These are phyloP conservation scores for Lomentospora prolificans DNA, from an alignment of 2,329 filamentous ascomycete species.

Conservation along the genomic window DNA sequence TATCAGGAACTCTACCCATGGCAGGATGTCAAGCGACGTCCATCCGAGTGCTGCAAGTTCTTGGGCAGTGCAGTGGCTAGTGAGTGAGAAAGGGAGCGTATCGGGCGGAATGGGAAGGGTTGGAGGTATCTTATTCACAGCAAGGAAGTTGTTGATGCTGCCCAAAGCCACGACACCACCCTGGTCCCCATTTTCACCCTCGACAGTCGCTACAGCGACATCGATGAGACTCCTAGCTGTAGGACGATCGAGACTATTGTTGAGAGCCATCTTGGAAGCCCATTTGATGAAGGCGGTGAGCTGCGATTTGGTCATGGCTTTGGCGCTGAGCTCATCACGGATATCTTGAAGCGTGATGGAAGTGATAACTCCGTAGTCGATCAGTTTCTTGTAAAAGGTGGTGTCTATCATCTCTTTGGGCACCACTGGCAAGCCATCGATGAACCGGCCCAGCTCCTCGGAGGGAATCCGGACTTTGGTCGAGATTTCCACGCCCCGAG, in stretches of 20 bases:
- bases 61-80: constrained; percentile 52
- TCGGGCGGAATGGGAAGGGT: constrained; percentile 69
- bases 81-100: constrained; percentile 79
- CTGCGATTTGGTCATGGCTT: constrained; percentile 70
- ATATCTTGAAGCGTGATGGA: constrained; percentile 84
- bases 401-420: constrained; percentile 64
- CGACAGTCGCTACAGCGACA: constrained; percentile 65
- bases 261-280: constrained; percentile 62
- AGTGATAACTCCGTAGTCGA: constrained; percentile 76
- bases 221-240: constrained; percentile 64
- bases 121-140: constrained; percentile 68
- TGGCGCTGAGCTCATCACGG: constrained; percentile 68
- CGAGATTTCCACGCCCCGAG: constrained; percentile 75
- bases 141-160: constrained; percentile 65
- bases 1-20: constrained; percentile 79
- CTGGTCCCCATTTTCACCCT: constrained; percentile 45
- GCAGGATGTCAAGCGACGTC: constrained; percentile 72
- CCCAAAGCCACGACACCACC: constrained; percentile 70
- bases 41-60: constrained; percentile 78
- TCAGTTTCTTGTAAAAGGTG: constrained; percentile 71
- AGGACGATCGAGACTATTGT: constrained; percentile 60
- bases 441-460: constrained; percentile 58
- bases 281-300: constrained; percentile 76
- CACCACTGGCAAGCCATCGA: constrained; percentile 80
- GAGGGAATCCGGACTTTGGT: constrained; percentile 69